Percentiles rank a stretch among this genome's conserved stretches.
phyloP scores from a whole-genome alignment of 106 monocot species.

The Cymbidium sinense region DNA sequence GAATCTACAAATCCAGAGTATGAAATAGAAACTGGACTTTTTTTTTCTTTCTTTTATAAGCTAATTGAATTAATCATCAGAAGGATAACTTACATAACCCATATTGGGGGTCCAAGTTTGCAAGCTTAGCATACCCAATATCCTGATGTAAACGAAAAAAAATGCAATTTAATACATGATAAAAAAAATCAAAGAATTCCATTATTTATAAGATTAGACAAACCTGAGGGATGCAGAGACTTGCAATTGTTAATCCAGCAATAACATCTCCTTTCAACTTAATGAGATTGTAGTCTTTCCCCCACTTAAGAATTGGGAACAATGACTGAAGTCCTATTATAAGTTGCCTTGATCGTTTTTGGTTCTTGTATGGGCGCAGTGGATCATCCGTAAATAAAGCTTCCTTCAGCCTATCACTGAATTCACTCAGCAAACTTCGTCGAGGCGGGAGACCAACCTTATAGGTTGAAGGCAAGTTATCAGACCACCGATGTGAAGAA shows the following conservation, averaged over 20 bases:
- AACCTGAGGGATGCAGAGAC: conserved; percentile 96
- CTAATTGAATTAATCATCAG: not conserved
- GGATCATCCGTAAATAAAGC: conserved; percentile 89
- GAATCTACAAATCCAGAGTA: conserved; percentile 33
- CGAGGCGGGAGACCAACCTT: conserved; percentile 57
- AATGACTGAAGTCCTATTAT: conserved; percentile 47
- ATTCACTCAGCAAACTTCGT: conserved; percentile 34
- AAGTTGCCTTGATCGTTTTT: conserved; percentile 51
- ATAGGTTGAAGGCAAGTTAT: conserved; percentile 17
- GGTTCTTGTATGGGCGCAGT: conserved; percentile 63
- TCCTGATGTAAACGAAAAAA: not conserved
- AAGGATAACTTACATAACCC: conserved; percentile 22
- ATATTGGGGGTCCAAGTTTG: conserved; percentile 25
- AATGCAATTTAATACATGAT: too few species aligned
- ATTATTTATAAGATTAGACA: not conserved
- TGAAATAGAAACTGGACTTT: too few species aligned
- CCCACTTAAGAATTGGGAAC: conserved; percentile 81
- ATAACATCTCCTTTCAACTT: conserved; percentile 80
- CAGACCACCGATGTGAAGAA: conserved; percentile 3
- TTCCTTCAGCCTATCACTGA: conserved; percentile 56
- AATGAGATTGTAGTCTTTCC: conserved; percentile 44
- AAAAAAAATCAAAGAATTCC: not conserved
- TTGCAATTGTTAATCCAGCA: conserved; percentile 92
- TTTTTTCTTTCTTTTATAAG: not conserved
- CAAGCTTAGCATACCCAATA: conserved; percentile 27